Evolutionary conservation across 306 rosid species (phyloP).

Genomic region (Trichosanthes truncata): DNA sequence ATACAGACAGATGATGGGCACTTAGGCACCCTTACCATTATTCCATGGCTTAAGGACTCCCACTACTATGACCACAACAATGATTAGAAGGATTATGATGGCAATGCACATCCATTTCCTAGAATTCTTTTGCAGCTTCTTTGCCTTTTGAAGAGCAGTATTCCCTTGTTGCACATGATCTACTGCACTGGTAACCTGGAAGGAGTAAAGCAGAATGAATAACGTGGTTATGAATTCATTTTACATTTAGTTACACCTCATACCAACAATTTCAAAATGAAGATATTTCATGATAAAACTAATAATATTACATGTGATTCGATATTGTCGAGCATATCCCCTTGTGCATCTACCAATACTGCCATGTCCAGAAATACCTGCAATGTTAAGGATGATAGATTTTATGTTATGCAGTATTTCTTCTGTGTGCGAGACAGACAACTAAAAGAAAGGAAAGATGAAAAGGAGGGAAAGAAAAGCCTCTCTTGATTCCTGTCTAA

Average conservation of each 20-base stretch:
- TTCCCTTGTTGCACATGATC: constrained; percentile 92
- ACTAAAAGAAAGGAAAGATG: neutral
- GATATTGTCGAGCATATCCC: constrained; percentile 84
- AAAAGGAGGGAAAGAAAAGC: neutral
- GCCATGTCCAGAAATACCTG: constrained; percentile 94
- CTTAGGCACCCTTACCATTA: constrained; percentile 39
- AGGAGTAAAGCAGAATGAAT: neutral
- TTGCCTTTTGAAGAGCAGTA: constrained; percentile 60
- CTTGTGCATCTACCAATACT: constrained; percentile 85
- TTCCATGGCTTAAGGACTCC: constrained; percentile 72
- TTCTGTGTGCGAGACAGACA: neutral
- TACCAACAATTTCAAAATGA: neutral
- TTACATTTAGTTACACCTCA: neutral
- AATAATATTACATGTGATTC: constrained; percentile 59
- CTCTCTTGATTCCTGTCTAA: neutral
- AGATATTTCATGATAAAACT: neutral
- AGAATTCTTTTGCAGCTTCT: constrained; percentile 64
- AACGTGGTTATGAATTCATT: neutral
- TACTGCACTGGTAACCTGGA: constrained; percentile 81
- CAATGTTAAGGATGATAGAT: neutral
- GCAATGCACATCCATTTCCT: constrained; percentile 96
- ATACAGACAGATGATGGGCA: neutral
- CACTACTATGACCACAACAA: constrained; percentile 43
- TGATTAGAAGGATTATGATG: constrained; percentile 65
- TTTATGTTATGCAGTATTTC: neutral